Evolutionary conservation across 176 grass and related monocot genomes (phyloP).

Genomic region (Triticum timopheevii): DNA sequence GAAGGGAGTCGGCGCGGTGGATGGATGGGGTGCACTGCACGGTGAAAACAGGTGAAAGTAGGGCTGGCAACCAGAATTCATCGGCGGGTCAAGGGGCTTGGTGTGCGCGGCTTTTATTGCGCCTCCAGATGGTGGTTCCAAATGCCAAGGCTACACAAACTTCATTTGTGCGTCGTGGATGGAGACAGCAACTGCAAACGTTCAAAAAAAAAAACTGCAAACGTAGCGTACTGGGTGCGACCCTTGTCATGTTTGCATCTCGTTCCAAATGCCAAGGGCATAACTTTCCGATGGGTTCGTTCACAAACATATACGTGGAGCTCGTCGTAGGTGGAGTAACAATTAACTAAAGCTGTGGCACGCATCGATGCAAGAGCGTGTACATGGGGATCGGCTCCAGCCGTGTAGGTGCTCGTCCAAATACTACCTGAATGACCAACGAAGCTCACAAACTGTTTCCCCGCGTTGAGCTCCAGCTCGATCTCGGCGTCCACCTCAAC

Average conservation of each 20-base stretch:
- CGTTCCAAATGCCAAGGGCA: neutral
- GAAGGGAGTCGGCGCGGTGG: neutral
- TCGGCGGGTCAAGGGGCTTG: slow-evolving; percentile 7
- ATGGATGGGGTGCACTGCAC: neutral
- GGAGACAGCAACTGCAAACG: neutral
- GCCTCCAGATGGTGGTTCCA: neutral
- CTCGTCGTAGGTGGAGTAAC: neutral
- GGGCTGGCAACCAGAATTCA: neutral
- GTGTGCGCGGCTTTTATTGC: slow-evolving; percentile 2
- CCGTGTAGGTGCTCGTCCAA: no score
- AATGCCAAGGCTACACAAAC: neutral
- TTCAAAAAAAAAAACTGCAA: neutral
- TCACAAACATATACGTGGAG: neutral
- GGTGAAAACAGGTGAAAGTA: neutral
- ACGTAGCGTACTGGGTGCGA: neutral
- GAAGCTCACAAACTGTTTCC: no score
- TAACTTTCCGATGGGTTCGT: neutral
- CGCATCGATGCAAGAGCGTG: neutral
- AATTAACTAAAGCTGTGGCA: neutral
- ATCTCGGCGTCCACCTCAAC: no score
- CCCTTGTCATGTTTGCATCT: neutral
- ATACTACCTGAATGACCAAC: no score
- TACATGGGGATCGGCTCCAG: no score
- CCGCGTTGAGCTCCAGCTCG: no score
- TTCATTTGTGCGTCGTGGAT: neutral